Base-by-base conservation (phyloP, 805 yeast species). In the Candida fluviatilis region DNA sequence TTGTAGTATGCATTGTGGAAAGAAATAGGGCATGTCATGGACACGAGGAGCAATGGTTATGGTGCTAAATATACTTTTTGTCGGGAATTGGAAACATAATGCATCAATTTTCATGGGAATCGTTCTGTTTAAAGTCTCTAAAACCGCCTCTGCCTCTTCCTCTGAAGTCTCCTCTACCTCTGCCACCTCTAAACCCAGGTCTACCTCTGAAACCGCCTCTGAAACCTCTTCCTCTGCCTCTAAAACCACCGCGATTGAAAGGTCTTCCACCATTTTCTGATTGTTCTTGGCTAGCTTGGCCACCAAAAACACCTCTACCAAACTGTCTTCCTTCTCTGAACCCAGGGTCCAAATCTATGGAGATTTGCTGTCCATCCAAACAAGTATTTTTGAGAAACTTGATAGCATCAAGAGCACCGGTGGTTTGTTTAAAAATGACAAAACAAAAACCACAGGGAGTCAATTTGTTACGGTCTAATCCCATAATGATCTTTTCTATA, bases 371-470 rank as follows among this genome's bases (percentile, higher is more conserved):
- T 36, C 90, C 95, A 54, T 91, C 96, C 37, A 93, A 74, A 51
- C 81, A 82, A 0, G 96, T 88, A 38, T 80, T 82, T 49, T 86
- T 81, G 35, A 93, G 65, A 53, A 80, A 91, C 57, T 88, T 85
- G 55, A 91, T 78, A 2, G 96, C 85, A 47, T 84, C 79, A 37
- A 89, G 66, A 2, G 96, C 88, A 35, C 86, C 89, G 35, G 72
- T 71, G 31, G 81, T 80, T 19, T 67, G 59, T 38, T 73, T 75
- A 58, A 82, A 93, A 33, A 88, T 83, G 28, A 93, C 89, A 57
- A 93, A 93, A 57, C 97, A 90, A 60, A 93, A 91, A 13, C 99
- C 98, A 57, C 98, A 90, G 2, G 99, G 99, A 1, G 96, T 90
- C 52, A 82, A 79, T 48, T 85, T 84, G 57, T 82, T 82, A 47